A percentile compares a stretch with the other conserved stretches of the same genome.
Evolutionary conservation across 148 eudicot genomes (phyloP).

Genomic region (Rhododendron mucronatum): DNA sequence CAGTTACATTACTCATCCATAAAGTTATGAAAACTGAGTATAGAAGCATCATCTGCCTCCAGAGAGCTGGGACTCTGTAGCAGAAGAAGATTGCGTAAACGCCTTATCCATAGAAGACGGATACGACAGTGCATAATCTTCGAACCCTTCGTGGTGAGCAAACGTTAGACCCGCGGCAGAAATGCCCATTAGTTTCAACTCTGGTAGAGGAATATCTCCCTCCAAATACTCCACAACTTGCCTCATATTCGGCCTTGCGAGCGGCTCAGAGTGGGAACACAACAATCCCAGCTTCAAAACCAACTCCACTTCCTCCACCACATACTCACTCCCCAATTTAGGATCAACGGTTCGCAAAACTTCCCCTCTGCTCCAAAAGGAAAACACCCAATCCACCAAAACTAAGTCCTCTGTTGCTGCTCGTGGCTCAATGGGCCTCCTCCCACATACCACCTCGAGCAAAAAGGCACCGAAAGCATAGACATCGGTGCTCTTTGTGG

Average conservation of each 20-base stretch:
- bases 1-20: not conserved
- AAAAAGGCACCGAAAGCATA: conserved; percentile 38
- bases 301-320: conserved; percentile 17
- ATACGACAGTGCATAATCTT: not conserved
- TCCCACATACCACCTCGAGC: conserved; percentile 36
- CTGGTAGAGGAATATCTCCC: conserved; percentile 12
- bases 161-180: not conserved
- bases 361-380: conserved; percentile 5
- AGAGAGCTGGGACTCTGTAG: conserved; percentile 8
- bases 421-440: conserved; percentile 29
- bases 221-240: conserved; percentile 28
- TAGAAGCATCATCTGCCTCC: conserved; percentile 13
- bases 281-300: conserved; percentile 37
- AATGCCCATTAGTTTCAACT: not conserved
- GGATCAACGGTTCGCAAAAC: conserved; percentile 2
- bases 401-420: conserved; percentile 4
- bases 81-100: not conserved
- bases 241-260: conserved; percentile 34
- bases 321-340: conserved; percentile 3
- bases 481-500: conserved; percentile 34
- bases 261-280: conserved; percentile 25
- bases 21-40: not conserved
- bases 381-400: conserved; percentile 18
- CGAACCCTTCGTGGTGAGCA: not conserved
- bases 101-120: not conserved